Conservation (phyloP, 768 basidiomycete genomes). For the Candolleomyces aberdarensis region DNA sequence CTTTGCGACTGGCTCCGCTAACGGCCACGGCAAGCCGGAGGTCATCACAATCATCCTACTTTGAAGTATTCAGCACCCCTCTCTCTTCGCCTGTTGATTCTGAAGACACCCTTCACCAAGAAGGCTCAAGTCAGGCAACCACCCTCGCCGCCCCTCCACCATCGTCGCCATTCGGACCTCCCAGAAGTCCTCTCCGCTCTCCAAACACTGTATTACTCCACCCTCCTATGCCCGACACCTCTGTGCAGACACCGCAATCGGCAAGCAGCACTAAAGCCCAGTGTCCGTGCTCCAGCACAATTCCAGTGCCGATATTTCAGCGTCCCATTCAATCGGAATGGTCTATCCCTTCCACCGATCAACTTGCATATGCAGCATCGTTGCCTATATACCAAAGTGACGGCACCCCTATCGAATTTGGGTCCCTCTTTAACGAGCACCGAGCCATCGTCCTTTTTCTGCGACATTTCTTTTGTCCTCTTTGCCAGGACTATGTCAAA, state of each 20-base stretch:
- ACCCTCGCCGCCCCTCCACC: not conserved
- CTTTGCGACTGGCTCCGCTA: not conserved
- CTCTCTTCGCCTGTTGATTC: not conserved
- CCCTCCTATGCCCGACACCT: slow-evolving; percentile 1
- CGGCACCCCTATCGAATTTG: slow-evolving; percentile 65
- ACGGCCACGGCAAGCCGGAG: not conserved
- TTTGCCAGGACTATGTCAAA: slow-evolving; percentile 86
- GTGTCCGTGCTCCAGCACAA: not conserved
- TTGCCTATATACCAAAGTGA: slow-evolving; percentile 65
- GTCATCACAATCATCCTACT: not conserved
- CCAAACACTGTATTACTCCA: not conserved
- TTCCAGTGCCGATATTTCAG: not conserved
- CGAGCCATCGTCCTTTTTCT: slow-evolving; percentile 80
- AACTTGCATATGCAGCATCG: slow-evolving; percentile 59
- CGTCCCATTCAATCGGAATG: slow-evolving; percentile 34
- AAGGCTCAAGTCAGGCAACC: not conserved
- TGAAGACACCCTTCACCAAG: not conserved
- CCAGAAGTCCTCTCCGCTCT: not conserved
- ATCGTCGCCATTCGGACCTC: not conserved
- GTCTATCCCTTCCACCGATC: slow-evolving; percentile 47
- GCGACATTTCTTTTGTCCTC: slow-evolving; percentile 85
- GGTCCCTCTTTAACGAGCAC: slow-evolving; percentile 53
- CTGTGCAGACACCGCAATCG: not conserved
- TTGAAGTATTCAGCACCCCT: slow-evolving; percentile 3
- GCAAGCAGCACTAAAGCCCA: slow-evolving; percentile 4